These are phyloP conservation scores for Neurospora sp. DNA, from an alignment of 495 filamentous ascomycete species.

Conservation along the genomic window DNA sequence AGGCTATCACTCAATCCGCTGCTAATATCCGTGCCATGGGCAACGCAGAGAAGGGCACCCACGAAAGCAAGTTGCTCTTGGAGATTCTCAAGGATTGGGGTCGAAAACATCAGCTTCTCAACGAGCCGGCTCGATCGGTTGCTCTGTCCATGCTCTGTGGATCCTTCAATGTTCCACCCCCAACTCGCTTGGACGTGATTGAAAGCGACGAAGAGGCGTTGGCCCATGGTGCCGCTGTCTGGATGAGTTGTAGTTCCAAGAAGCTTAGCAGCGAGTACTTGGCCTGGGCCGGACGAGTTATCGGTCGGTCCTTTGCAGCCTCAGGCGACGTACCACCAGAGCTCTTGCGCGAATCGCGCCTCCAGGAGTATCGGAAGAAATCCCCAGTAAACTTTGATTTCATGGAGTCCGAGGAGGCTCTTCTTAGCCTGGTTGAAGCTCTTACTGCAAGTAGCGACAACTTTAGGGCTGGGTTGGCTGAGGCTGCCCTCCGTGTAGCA, in stretches of 20 bases:
- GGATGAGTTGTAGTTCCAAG: constrained; percentile 57
- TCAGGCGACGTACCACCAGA: constrained; percentile 53
- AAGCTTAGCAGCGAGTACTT: constrained; percentile 57
- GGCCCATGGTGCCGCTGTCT: constrained; percentile 53
- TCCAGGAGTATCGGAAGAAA: constrained; percentile 38
- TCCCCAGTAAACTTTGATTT: constrained; percentile 21
- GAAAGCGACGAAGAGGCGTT: constrained; percentile 50
- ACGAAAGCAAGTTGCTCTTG: constrained; percentile 64
- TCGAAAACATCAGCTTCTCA: constrained; percentile 50
- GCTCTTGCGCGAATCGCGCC: constrained; percentile 46
- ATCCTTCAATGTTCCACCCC: constrained; percentile 51
- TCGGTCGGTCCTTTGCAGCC: constrained; percentile 75
- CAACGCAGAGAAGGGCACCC: constrained; percentile 47
- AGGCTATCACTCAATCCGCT: constrained; percentile 52
- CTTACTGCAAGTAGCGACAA: constrained; percentile 55
- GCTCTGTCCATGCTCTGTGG: constrained; percentile 65
- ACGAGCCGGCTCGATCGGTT: constrained; percentile 54
- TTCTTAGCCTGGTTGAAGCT: constrained; percentile 56
- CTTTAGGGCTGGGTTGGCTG: constrained; percentile 59
- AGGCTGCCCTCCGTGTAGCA: constrained; percentile 64
- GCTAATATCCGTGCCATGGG: constrained; percentile 46
- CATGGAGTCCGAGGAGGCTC: constrained; percentile 31
- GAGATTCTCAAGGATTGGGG: constrained; percentile 65
- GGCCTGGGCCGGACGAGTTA: constrained; percentile 71
- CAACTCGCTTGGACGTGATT: constrained; percentile 49